phyloP scores from a whole-genome alignment of 305 asterid species.

The Salvia sclarea region DNA sequence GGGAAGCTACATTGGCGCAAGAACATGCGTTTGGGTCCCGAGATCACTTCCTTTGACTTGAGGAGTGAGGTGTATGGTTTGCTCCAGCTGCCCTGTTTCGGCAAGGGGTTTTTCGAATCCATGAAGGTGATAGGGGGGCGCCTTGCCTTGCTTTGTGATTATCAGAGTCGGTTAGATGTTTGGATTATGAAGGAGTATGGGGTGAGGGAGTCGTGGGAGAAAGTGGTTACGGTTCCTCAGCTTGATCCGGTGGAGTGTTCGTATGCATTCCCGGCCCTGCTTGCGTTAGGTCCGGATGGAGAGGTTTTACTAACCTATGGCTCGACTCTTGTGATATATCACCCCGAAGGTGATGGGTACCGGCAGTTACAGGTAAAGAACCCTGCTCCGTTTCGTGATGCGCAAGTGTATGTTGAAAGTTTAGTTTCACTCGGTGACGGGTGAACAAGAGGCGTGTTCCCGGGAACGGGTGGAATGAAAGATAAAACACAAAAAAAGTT shows the following conservation, averaged over 20 bases:
- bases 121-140: slow-evolving; percentile 41
- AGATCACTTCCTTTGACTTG: slow-evolving; percentile 38
- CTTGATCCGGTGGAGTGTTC: not conserved
- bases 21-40: not conserved
- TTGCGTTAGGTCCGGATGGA: slow-evolving; percentile 13
- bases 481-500: too few species aligned
- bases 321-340: slow-evolving; percentile 11
- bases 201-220: slow-evolving; percentile 42
- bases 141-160: slow-evolving; percentile 34
- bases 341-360: slow-evolving; percentile 1
- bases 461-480: not conserved
- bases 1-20: slow-evolving; percentile 53
- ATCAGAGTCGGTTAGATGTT: slow-evolving; percentile 15
- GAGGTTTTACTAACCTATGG: slow-evolving; percentile 32
- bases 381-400: not conserved
- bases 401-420: slow-evolving; percentile 31
- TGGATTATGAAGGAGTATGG: slow-evolving; percentile 47
- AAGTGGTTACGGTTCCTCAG: slow-evolving; percentile 9
- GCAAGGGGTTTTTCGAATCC: not conserved
- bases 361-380: not conserved
- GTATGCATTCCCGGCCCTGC: not conserved
- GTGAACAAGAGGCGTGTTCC: not conserved
- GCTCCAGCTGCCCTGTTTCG: slow-evolving; percentile 30
- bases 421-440: slow-evolving; percentile 33
- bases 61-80: slow-evolving; percentile 21